Conservation (phyloP, 1,284 basidiomycete genomes). For the Ustilago shanxiensis region DNA sequence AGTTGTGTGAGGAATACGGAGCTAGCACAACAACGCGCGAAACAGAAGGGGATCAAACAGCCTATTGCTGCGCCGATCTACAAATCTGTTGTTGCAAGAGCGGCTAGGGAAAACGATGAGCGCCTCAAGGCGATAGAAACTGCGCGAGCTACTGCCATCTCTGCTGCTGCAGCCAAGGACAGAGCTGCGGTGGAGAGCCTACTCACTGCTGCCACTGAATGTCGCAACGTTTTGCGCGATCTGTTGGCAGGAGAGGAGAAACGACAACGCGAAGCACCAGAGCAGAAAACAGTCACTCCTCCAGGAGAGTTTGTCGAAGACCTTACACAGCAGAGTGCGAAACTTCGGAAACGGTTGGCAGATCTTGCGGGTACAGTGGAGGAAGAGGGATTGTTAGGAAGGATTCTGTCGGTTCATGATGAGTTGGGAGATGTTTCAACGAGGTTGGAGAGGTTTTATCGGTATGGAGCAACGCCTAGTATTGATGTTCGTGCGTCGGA, state of each 20-base stretch:
- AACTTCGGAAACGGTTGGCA: conserved; percentile 32
- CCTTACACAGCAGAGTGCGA: conserved; percentile 48
- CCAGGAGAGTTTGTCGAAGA: conserved; percentile 56
- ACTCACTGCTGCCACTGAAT: conserved; percentile 43
- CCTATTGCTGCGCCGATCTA: conserved; percentile 65
- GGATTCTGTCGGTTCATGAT: conserved; percentile 53
- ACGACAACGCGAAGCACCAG: conserved; percentile 36
- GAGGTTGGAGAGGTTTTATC: conserved; percentile 46
- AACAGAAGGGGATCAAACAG: conserved; percentile 52
- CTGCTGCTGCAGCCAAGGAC: conserved; percentile 30
- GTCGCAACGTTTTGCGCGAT: conserved; percentile 47
- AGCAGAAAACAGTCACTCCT: conserved; percentile 25
- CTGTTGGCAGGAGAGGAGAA: conserved; percentile 52
- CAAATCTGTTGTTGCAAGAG: conserved; percentile 59
- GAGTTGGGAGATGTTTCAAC: conserved; percentile 50
- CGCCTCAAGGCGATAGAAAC: conserved; percentile 44
- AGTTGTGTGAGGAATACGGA: conserved; percentile 79
- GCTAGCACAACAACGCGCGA: conserved; percentile 54
- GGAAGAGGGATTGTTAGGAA: conserved; percentile 34
- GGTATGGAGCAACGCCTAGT: conserved; percentile 17
- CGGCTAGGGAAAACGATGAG: conserved; percentile 60
- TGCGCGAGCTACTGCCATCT: conserved; percentile 28
- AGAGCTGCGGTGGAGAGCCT: conserved; percentile 24
- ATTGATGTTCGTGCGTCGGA: conserved; percentile 11
- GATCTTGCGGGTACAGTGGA: conserved; percentile 33